Evolutionary conservation across 1,284 basidiomycete genomes (phyloP).

Genomic region (Neolentinus lepideus): DNA sequence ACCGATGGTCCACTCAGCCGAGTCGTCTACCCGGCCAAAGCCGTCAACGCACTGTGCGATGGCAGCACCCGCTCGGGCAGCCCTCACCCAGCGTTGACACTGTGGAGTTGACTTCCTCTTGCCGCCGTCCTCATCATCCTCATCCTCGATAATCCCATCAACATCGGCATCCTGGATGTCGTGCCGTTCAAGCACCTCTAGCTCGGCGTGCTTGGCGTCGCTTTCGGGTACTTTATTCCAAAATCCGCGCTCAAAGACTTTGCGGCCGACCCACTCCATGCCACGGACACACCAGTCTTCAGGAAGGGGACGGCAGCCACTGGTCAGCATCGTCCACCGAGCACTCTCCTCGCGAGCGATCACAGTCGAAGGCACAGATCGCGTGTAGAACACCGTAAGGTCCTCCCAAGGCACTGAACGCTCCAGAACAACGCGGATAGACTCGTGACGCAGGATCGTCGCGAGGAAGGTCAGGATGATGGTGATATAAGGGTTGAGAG

Average conservation of each 20-base stretch:
- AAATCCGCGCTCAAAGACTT: slow-evolving; percentile 86
- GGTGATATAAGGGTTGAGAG: slow-evolving; percentile 83
- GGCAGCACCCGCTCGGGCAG: slow-evolving; percentile 65
- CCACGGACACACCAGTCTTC: slow-evolving; percentile 97
- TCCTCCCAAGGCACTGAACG: slow-evolving; percentile 82
- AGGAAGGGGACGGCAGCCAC: slow-evolving; percentile 64
- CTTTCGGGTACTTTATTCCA: slow-evolving; percentile 53
- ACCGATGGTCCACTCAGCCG: slow-evolving; percentile 59
- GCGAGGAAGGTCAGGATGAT: slow-evolving; percentile 84
- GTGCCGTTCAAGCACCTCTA: slow-evolving; percentile 69
- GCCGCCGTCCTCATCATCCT: slow-evolving; percentile 36
- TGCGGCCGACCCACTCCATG: slow-evolving; percentile 89
- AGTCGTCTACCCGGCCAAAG: slow-evolving; percentile 58
- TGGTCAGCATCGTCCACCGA: slow-evolving; percentile 48
- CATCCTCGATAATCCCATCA: slow-evolving; percentile 76
- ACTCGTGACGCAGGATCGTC: slow-evolving; percentile 62
- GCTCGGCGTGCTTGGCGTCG: slow-evolving; percentile 63
- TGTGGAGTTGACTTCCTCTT: slow-evolving; percentile 19
- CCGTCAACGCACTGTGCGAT: slow-evolving; percentile 73
- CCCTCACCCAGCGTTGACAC: slow-evolving; percentile 61
- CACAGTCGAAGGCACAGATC: slow-evolving; percentile 48
- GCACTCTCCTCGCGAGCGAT: slow-evolving; percentile 25
- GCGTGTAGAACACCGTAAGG: slow-evolving; percentile 58
- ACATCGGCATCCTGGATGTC: slow-evolving; percentile 43
- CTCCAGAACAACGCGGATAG: slow-evolving; percentile 58